Conservation (phyloP, 169 alveolate genomes). For the Babesia ovis region DNA sequence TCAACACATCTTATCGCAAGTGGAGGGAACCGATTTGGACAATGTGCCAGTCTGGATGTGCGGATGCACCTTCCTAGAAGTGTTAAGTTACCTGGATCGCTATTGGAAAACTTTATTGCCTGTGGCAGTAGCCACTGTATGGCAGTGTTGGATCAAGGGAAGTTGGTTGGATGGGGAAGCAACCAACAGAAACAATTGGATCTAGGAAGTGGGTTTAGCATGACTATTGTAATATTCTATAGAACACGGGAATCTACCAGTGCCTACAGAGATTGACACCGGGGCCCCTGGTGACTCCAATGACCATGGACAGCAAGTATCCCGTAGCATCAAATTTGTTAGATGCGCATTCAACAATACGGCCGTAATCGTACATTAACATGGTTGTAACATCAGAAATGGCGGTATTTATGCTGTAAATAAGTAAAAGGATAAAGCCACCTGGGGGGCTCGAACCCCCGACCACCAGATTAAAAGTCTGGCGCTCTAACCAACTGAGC, state of each 20-base stretch:
- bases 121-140: conserved; percentile 66
- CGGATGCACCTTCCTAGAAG: conserved; percentile 17
- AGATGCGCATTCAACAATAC: conserved; percentile 61
- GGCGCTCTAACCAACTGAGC: conserved; percentile 99
- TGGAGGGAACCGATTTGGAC: conserved; percentile 50
- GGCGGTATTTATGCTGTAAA: neutral
- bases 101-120: neutral
- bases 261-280: conserved; percentile 6
- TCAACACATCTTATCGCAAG: conserved; percentile 21
- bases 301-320: too few species aligned
- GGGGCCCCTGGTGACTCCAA: neutral
- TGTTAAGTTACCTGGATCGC: conserved; percentile 13
- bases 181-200: conserved; percentile 32
- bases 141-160: conserved; percentile 18
- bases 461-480: conserved; percentile 99
- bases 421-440: conserved; percentile 48
- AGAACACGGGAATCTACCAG: conserved; percentile 8
- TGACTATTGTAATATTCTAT: neutral
- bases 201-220: conserved; percentile 11
- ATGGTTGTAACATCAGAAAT: neutral
- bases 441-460: conserved; percentile 99
- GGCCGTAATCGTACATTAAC: conserved; percentile 25
- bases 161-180: conserved; percentile 52
- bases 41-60: conserved; percentile 49
- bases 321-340: conserved; percentile 16